Base-by-base conservation (phyloP, 805 yeast genomes). In the Wickerhamiella azymoides region DNA sequence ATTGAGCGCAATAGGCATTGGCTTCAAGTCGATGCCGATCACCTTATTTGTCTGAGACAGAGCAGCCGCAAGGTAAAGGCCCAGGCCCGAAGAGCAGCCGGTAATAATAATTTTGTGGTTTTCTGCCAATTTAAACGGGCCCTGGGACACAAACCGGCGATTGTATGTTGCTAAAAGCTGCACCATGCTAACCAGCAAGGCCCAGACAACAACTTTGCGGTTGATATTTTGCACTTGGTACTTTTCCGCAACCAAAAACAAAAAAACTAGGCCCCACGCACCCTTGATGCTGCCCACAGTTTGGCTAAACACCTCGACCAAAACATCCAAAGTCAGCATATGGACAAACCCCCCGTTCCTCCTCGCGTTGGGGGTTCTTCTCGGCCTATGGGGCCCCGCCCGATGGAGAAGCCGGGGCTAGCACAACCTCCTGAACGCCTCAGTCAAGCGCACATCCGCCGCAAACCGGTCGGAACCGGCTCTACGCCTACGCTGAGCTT, bases 11-110 rank as follows among this genome's bases (percentile, higher is more conserved):
- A 57, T 39, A 2, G 44, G 46, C 17, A 52, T 53, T 10, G 28
- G 28, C 14, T 32, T 25, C 11, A 49, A 7, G 36, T 57, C 61
- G 2, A 57, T 10, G 11, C 45, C 45, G 5, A 44, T 49, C 5
- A 50, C 50, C 14, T 19, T 17, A 43, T 45, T 54, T 1, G 46
- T 37, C 10, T 49, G 33, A n/a, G 51, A 42, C 16, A 55, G 44
- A 13, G 42, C 27, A 4, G 57, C 59, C 2, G 52, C 46, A 8
- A 57, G 17, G 9, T 50, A 38, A 8, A 57, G 52, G 7, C 61
- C 61, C 17, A 57, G 44, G 6, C 61, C 61, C 10, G 46, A 40
- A 1, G 55, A 39, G 11, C 54, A 58, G 3, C 61, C 61, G 1
- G 60, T 55, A 1, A 57, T 46, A 2, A 56, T 39, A 3, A 56